Conservation (phyloP, 768 basidiomycete species). For the Tremella yokohamensis region DNA sequence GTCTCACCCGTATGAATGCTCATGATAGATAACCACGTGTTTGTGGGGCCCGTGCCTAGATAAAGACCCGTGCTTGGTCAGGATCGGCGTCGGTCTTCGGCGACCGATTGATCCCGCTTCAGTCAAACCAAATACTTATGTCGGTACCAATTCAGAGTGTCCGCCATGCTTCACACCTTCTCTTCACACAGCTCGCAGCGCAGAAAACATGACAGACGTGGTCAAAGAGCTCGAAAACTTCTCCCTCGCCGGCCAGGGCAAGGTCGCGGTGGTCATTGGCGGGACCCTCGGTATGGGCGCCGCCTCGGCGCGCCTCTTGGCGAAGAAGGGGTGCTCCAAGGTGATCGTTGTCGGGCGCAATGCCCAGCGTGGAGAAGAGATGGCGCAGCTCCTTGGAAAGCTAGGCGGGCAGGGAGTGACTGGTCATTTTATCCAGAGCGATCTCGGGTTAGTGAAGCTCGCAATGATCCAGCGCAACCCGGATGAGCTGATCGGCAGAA, state of each 20-base stretch:
- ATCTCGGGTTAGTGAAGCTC: slow-evolving; percentile 3
- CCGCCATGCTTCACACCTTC: too few species aligned
- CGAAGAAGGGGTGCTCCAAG: slow-evolving; percentile 5
- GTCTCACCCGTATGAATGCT: too few species aligned
- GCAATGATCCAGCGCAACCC: neutral
- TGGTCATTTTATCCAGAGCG: slow-evolving; percentile 5
- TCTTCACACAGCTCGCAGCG: too few species aligned
- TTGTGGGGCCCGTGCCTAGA: too few species aligned
- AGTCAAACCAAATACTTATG: too few species aligned
- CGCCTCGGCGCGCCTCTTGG: slow-evolving; percentile 3
- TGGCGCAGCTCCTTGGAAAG: slow-evolving; percentile 3
- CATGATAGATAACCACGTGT: too few species aligned
- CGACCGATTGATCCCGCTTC: too few species aligned
- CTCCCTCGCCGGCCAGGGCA: neutral
- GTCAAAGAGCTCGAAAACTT: neutral
- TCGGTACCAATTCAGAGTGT: too few species aligned
- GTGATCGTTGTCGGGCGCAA: slow-evolving; percentile 18
- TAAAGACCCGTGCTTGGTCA: too few species aligned
- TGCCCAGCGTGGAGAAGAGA: slow-evolving; percentile 2
- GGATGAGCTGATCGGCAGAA: slow-evolving; percentile 6
- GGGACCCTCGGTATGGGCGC: slow-evolving; percentile 21
- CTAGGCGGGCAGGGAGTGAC: neutral
- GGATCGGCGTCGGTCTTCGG: too few species aligned
- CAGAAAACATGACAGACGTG: neutral
- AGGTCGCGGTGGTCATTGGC: slow-evolving; percentile 16